These are phyloP conservation scores for Calonectria naviculata DNA, from an alignment of 2,329 filamentous ascomycete genomes.

Conservation along the genomic window DNA sequence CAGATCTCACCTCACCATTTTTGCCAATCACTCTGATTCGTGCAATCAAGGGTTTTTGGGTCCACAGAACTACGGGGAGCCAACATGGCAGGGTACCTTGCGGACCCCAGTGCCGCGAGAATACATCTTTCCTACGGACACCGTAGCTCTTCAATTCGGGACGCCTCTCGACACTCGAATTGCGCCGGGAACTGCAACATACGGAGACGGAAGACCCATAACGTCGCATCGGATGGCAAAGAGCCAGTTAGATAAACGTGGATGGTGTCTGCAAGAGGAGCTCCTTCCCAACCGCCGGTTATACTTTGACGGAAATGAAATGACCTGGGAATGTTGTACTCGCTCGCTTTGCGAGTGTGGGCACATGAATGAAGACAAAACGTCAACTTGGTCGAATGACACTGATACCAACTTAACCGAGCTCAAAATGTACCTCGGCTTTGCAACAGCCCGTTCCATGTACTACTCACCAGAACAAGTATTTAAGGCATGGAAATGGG, in stretches of 20 bases:
- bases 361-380: conserved; percentile 3
- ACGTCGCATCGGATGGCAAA: not conserved
- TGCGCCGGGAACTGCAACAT: not conserved
- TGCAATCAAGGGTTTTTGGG: not conserved
- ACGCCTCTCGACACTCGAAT: not conserved
- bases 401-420: not conserved
- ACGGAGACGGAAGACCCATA: not conserved
- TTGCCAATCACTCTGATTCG: not conserved
- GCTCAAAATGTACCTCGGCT: not conserved
- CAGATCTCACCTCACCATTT: conserved; percentile 3
- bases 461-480: not conserved
- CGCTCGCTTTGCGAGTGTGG: conserved; percentile 10
- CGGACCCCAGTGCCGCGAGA: not conserved
- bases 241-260: not conserved
- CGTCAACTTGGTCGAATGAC: not conserved
- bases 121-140: not conserved
- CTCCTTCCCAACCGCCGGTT: conserved; percentile 3
- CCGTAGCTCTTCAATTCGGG: not conserved
- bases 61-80: not conserved
- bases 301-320: conserved; percentile 12
- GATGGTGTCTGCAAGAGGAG: conserved; percentile 8
- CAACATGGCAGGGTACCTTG: not conserved
- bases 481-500: not conserved
- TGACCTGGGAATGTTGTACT: conserved; percentile 5
- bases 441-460: not conserved